These are phyloP conservation scores for Leccinum boreale DNA, from an alignment of 768 basidiomycete genomes.

Conservation along the genomic window DNA sequence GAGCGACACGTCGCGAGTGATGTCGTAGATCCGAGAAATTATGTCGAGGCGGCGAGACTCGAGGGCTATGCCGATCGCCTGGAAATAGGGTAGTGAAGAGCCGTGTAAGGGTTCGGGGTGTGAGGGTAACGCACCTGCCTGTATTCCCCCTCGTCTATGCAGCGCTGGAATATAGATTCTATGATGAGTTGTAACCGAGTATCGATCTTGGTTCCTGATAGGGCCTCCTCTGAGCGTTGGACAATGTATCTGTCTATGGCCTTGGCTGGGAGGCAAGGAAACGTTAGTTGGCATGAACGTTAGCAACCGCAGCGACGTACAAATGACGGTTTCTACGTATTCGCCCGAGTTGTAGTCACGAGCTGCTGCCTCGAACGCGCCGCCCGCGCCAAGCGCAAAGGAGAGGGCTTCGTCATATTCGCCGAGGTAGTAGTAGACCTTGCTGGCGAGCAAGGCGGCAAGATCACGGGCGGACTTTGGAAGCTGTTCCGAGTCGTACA, in stretches of 20 bases:
- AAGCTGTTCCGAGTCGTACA: constrained; percentile 83
- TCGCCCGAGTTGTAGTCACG: constrained; percentile 66
- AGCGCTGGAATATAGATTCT: constrained; percentile 83
- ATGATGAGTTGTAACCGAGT: constrained; percentile 78
- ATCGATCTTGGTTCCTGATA: constrained; percentile 62
- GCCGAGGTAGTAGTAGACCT: constrained; percentile 96
- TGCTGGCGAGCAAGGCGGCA: constrained; percentile 93
- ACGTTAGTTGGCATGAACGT: not conserved
- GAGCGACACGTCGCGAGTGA: constrained; percentile 71
- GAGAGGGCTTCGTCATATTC: constrained; percentile 94
- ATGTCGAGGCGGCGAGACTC: constrained; percentile 89
- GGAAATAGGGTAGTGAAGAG: constrained; percentile 8
- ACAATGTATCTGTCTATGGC: constrained; percentile 93
- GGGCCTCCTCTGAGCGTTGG: constrained; percentile 54
- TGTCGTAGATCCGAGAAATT: constrained; percentile 70
- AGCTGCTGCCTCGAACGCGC: constrained; percentile 76
- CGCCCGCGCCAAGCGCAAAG: constrained; percentile 89
- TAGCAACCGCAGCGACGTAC: constrained; percentile 47
- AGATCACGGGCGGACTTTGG: constrained; percentile 70
- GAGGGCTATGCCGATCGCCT: constrained; percentile 95
- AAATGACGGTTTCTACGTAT: constrained; percentile 92
- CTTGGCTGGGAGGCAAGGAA: constrained; percentile 57
- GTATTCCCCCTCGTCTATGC: constrained; percentile 85
- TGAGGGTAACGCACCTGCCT: constrained; percentile 61
- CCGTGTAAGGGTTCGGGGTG: not conserved